phyloP scores from a whole-genome alignment of 2,329 filamentous ascomycete genomes.

The Fusarium lyarnte region DNA sequence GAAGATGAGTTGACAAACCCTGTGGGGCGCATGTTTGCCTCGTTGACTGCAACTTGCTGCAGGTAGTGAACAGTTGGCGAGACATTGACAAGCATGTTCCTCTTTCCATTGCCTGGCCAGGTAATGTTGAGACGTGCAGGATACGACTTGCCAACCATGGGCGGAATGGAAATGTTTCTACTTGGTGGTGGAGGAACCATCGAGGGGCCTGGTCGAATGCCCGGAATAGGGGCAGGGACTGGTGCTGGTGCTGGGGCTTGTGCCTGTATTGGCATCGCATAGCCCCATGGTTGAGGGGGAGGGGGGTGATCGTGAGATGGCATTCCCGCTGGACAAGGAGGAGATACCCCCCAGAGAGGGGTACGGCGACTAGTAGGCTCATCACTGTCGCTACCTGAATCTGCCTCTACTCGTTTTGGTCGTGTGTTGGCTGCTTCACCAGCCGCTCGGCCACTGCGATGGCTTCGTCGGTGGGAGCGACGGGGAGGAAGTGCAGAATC shows the following conservation, averaged over 20 bases:
- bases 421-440: conserved; percentile 21
- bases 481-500: conserved; percentile 23
- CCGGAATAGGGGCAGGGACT: background rate
- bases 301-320: conserved; percentile 2
- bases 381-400: conserved; percentile 12
- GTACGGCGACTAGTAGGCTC: conserved; percentile 3
- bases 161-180: conserved; percentile 13
- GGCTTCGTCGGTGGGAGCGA: conserved; percentile 17
- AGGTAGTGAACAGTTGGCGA: conserved; percentile 49
- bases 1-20: conserved; percentile 12
- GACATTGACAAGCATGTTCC: conserved; percentile 45
- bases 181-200: conserved; percentile 2
- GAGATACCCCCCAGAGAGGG: conserved; percentile 10
- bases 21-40: conserved; percentile 31
- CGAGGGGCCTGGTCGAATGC: background rate
- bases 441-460: conserved; percentile 18
- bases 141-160: conserved; percentile 12
- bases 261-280: background rate
- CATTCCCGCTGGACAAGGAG: conserved; percentile 10
- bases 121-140: conserved; percentile 43
- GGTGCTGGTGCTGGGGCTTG: background rate
- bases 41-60: conserved; percentile 26
- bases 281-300: conserved; percentile 16
- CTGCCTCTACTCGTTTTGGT: conserved; percentile 9
- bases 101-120: conserved; percentile 44